Conservation (phyloP, 257 asterid genomes). For the Avicennia marina region DNA sequence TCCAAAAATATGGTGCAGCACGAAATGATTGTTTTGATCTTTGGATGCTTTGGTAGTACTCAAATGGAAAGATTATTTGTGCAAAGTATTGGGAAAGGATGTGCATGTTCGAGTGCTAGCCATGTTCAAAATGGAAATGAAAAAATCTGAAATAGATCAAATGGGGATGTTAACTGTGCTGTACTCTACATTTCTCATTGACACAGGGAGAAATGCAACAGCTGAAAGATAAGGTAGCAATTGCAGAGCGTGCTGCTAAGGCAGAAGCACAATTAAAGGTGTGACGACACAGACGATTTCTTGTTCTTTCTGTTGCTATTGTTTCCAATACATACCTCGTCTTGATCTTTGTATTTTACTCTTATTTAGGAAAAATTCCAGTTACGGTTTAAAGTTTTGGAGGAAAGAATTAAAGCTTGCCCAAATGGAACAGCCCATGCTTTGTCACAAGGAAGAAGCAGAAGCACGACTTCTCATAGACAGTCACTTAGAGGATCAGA, state of each 20-base stretch:
- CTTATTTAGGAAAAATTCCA: conserved; percentile 53
- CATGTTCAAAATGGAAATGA: too few species aligned
- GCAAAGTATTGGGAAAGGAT: too few species aligned
- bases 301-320: neutral
- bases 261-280: conserved; percentile 57
- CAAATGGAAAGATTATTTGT: too few species aligned
- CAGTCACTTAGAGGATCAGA: conserved; percentile 43
- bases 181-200: too few species aligned
- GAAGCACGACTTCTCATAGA: conserved; percentile 30
- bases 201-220: conserved; percentile 56
- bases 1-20: too few species aligned
- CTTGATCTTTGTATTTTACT: too few species aligned
- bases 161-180: too few species aligned
- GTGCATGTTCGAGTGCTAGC: too few species aligned
- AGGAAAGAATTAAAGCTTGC: conserved; percentile 48
- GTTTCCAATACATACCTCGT: too few species aligned
- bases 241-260: conserved; percentile 63
- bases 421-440: conserved; percentile 27
- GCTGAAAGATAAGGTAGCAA: conserved; percentile 50
- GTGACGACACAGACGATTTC: conserved; percentile 17
- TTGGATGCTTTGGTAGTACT: too few species aligned
- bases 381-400: conserved; percentile 59
- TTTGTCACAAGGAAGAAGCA: conserved; percentile 30
- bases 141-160: too few species aligned
- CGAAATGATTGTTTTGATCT: too few species aligned